Base-by-base conservation (phyloP, 768 basidiomycete genomes). In the Termitomyces sp. region DNA sequence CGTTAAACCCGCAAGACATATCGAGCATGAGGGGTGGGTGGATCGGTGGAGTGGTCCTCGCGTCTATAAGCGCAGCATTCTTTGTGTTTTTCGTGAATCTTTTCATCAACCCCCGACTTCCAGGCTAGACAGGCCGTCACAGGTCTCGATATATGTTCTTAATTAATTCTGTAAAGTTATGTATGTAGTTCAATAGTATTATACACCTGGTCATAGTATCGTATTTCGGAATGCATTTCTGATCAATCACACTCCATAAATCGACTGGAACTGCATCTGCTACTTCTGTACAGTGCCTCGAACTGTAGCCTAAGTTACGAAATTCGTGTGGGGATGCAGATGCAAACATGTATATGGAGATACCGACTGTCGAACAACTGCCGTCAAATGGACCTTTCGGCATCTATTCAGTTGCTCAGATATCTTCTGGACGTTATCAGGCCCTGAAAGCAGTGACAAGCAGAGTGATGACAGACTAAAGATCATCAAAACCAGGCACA, bases 401-500 rank as follows among this genome's bases (percentile, higher is more conserved):
- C 19, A 42, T 23, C 4, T 25, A 10, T 43, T 25, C 42, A 43
- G 14, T 43, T 5, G 5, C 21, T 41, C 41, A 2, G 16, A 40
- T n/a, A 8, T 28, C 8, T 28, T 1, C 28, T 9, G 30, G 10
- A 5, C 30, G 30, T 19, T 10, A 23, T 23, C 41, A 42, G 12
- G 42, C 17, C 12, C 3, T 3, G 9, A 5, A 16, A 5, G 11
- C 34, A 49, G 19, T 17, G 4, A 11, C 6, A 21, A 12, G 21
- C 32, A 21, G 30, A 32, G 30, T 34, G 12, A 34, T 5, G 12
- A 23, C 12, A 35, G 12, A n/a, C 39, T 5, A 57, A 54, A 67
- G 63, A 67, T 82, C 81, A 67, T 73, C 71, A 59, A 70, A 76
- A 12, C 70, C 76, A 19, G 75, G 74, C 64, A 76, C 71, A 17